Conservation (phyloP, 768 basidiomycete species). For the Termitomyces sp. region DNA sequence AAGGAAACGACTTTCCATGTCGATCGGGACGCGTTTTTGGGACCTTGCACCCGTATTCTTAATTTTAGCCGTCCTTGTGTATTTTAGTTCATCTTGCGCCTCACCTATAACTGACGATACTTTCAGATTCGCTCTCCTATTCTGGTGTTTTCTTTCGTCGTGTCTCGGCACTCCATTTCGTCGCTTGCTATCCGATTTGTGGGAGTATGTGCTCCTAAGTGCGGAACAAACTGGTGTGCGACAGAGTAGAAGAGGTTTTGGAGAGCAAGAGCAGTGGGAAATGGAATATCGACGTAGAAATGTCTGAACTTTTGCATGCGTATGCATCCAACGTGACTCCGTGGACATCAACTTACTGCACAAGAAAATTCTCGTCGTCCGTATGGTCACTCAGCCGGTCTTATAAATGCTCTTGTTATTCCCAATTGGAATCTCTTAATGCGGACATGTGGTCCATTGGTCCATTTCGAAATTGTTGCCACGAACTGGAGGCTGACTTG, state of each 20-base stretch:
- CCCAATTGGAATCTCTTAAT: constrained; percentile 1
- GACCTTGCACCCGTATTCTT: constrained; percentile 38
- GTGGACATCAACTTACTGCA: background rate
- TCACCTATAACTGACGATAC: constrained; percentile 3
- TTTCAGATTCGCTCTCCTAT: constrained; percentile 41
- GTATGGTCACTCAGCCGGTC: background rate
- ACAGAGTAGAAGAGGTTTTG: constrained; percentile 31
- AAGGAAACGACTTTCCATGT: constrained; percentile 1
- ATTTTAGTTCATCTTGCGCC: background rate
- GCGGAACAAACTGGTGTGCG: constrained; percentile 24
- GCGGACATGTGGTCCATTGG: constrained; percentile 4
- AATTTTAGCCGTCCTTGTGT: constrained; percentile 45
- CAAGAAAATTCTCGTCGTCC: background rate
- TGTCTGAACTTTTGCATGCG: constrained; percentile 9
- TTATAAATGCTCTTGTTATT: background rate
- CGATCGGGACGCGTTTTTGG: constrained; percentile 19
- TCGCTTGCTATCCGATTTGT: constrained; percentile 39
- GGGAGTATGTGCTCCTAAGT: constrained; percentile 40
- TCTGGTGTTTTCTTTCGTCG: constrained; percentile 66
- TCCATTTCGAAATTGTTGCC: background rate
- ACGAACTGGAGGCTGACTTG: constrained; percentile 1
- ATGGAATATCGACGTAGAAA: constrained; percentile 36
- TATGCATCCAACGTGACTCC: background rate
- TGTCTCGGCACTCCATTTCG: constrained; percentile 54
- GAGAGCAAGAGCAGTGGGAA: constrained; percentile 56